Percentiles rank a stretch among this genome's conserved stretches.
Conservation (phyloP, 495 filamentous ascomycete genomes). For the Penicillium herquei region DNA sequence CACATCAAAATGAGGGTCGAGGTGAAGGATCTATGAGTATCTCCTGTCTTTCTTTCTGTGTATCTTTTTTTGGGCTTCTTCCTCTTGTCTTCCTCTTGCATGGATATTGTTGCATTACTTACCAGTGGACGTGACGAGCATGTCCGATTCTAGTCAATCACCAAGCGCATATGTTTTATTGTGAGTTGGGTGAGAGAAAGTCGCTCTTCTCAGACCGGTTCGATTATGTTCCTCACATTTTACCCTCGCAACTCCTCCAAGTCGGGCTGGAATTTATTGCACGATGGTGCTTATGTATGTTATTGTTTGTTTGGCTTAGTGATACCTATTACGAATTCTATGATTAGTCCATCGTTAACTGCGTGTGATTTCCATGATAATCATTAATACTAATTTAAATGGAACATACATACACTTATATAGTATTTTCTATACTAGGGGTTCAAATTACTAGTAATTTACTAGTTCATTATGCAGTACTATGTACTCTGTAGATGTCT, state of each 20-base stretch:
- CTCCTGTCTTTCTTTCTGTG: not conserved
- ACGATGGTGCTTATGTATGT: not conserved
- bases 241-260: not conserved
- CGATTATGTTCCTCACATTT: too few species aligned
- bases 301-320: not conserved
- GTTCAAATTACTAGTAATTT: too few species aligned
- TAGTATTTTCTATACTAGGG: too few species aligned
- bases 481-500: too few species aligned
- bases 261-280: not conserved
- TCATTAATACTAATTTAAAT: too few species aligned
- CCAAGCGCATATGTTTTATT: not conserved
- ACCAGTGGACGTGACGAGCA: not conserved
- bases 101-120: not conserved
- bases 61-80: not conserved
- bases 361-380: not conserved
- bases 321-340: not conserved
- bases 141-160: not conserved
- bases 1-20: not conserved
- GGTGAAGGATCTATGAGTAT: conserved; percentile 9
- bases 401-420: too few species aligned
- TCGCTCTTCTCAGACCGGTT: too few species aligned
- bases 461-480: too few species aligned
- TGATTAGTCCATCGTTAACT: not conserved
- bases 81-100: not conserved
- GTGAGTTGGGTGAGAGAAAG: too few species aligned